Evolutionary conservation across 192 early-diverging fungal species (phyloP), one percentile per base, ranked within the genome.

Genomic region (Pecoramyces ruminantium): DNA sequence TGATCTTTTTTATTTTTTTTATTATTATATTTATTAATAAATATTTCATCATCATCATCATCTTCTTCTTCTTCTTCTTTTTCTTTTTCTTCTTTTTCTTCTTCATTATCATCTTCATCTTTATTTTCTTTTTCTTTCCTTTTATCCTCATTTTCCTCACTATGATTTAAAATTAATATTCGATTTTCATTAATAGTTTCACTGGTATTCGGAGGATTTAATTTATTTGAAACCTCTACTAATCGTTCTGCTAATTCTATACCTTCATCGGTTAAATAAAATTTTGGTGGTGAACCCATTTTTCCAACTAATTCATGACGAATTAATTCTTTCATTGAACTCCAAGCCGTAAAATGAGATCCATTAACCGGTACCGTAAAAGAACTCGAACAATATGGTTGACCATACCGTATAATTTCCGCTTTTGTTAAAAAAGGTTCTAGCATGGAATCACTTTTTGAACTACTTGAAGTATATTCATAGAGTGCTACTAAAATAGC

Each of bases 401-500:
- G 93, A 17, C 87, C 92, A 17, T 83, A 16, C 0, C 85, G 84
- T 14, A 93, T 87, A 30, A 97, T 91, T 39, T 96, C 92, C 8
- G 85, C 51, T 87, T 92, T 95, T n/a, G 89, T 90, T 51, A 92
- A 82, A 78, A 80, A 90, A 83, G 82, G 82, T 81, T 81, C 51
- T n/a, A 67, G 17, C 51, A 67, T 67, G 8, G 25, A 67, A 21
- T 67, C 51, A 67, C 18, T 67, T 21, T 25, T 67, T 11, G 51
- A 67, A 67, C 85, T n/a, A 29, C 84, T 80, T 79, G 85, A 78
- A 78, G 82, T 81, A 58, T 87, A 78, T 39, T 85, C 28, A 79
- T 89, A 84, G 29, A 96, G 82, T 14, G 92, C 86, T 0, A 96
- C 81, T 29, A 97, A 84, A 38, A 97, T 91, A 6, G 91, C 94